Percentiles rank a stretch among this genome's conserved stretches.
Conservation (phyloP, 192 early-diverging fungal genomes). For the Podila epicladia region DNA sequence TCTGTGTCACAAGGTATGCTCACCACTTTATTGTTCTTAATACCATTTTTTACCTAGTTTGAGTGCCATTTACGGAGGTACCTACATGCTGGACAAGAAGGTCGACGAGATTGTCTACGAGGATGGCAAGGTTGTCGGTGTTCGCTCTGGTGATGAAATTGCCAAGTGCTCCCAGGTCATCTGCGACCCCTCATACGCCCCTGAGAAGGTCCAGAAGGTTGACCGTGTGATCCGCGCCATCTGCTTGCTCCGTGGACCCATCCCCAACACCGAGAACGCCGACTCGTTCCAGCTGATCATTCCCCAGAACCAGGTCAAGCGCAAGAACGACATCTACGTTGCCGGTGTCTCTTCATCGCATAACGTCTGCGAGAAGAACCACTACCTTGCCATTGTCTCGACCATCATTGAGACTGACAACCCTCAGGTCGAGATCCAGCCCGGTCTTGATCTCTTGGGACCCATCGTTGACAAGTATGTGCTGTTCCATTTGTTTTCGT, state of each 20-base stretch:
- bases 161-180: slow-evolving; percentile 91
- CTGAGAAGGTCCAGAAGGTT: slow-evolving; percentile 79
- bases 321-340: slow-evolving; percentile 97
- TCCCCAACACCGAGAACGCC: slow-evolving; percentile 86
- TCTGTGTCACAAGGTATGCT: not conserved
- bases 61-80: slow-evolving; percentile 98
- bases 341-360: slow-evolving; percentile 90
- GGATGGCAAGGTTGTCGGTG: slow-evolving; percentile 87
- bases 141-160: slow-evolving; percentile 87
- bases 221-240: slow-evolving; percentile 95
- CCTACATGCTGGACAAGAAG: slow-evolving; percentile 97
- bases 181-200: slow-evolving; percentile 96
- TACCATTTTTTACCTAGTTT: slow-evolving; percentile 63
- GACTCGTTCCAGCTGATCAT: slow-evolving; percentile 97
- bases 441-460: slow-evolving; percentile 91
- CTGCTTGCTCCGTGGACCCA: slow-evolving; percentile 91
- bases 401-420: slow-evolving; percentile 93
- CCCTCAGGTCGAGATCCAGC: slow-evolving; percentile 92
- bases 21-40: not conserved
- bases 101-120: slow-evolving; percentile 92
- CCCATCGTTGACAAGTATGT: slow-evolving; percentile 85
- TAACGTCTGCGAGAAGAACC: slow-evolving; percentile 90
- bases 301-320: slow-evolving; percentile 95
- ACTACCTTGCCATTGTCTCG: slow-evolving; percentile 96
- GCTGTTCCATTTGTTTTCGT: not conserved